These are phyloP conservation scores for Colletotrichum sublineola DNA, from an alignment of 2,329 filamentous ascomycete species.

Conservation along the genomic window DNA sequence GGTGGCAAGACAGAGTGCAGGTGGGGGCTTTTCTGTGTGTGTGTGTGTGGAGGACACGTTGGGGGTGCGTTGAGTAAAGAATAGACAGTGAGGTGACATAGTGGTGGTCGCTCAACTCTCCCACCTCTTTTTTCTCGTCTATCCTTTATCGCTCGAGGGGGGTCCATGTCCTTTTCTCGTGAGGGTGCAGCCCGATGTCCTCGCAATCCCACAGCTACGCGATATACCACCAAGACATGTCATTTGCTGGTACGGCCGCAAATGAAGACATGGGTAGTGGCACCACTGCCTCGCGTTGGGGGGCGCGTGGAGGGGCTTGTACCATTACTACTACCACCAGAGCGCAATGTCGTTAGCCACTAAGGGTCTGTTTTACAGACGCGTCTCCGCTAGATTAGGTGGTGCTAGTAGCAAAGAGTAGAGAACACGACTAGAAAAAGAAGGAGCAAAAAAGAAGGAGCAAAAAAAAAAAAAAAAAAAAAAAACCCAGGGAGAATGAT, in stretches of 20 bases:
- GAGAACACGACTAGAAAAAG: not conserved
- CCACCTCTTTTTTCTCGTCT: not conserved
- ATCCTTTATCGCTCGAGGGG: not conserved
- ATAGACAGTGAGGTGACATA: not conserved
- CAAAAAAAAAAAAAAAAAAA: no score
- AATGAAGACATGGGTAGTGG: conserved; percentile 1
- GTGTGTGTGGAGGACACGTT: not conserved
- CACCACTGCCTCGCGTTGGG: not conserved
- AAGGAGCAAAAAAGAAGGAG: not conserved
- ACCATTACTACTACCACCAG: not conserved
- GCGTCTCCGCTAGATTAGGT: not conserved
- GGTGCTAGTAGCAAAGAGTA: not conserved
- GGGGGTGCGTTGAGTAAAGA: not conserved
- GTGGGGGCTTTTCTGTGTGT: no score
- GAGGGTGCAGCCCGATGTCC: conserved; percentile 2
- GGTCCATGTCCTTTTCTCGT: not conserved
- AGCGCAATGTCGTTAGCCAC: not conserved
- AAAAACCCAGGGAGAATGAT: no score
- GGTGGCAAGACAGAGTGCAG: not conserved
- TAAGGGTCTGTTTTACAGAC: conserved; percentile 2
- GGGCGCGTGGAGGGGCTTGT: conserved; percentile 2
- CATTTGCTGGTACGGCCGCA: not conserved
- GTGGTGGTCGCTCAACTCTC: not conserved
- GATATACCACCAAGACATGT: conserved; percentile 6
- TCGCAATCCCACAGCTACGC: not conserved